Evolutionary conservation across 2,329 filamentous ascomycete species (phyloP).

Genomic region (Endothia cerciana): DNA sequence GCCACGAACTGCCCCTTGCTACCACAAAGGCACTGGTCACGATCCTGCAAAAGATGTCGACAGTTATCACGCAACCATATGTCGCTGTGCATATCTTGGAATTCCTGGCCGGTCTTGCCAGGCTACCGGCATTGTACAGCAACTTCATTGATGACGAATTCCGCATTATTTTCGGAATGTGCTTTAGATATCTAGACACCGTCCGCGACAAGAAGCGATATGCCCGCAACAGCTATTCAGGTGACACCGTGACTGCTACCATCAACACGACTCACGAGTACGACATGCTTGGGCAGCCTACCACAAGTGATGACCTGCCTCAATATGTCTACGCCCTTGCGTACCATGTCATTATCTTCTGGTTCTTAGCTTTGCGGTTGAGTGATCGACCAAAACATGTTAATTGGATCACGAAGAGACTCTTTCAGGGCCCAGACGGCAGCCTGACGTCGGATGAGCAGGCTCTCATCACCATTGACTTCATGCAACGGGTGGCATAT

Average conservation of each 20-base stretch:
- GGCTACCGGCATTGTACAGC: conserved; percentile 80
- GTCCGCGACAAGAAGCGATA: conserved; percentile 69
- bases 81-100: conserved; percentile 95
- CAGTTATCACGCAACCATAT: conserved; percentile 91
- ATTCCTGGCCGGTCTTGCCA: conserved; percentile 87
- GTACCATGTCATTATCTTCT: conserved; percentile 94
- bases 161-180: conserved; percentile 92
- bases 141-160: conserved; percentile 93
- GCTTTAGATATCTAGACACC: conserved; percentile 89
- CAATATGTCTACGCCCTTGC: conserved; percentile 94
- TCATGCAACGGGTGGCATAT: conserved; percentile 88
- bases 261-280: conserved; percentile 32
- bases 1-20: conserved; percentile 87
- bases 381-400: conserved; percentile 83
- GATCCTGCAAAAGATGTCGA: conserved; percentile 90
- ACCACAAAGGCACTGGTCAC: conserved; percentile 83
- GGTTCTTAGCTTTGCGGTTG: conserved; percentile 90
- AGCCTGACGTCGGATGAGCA: conserved; percentile 84
- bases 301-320: conserved; percentile 72
- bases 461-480: conserved; percentile 89
- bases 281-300: conserved; percentile 38
- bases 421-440: conserved; percentile 79
- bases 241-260: conserved; percentile 45
- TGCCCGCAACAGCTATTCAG: conserved; percentile 49
- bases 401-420: conserved; percentile 84